Percentiles rank a stretch among this genome's conserved stretches.
Evolutionary conservation across 2,329 filamentous ascomycete genomes (phyloP).

Genomic region (Akanthomyces muscarius): DNA sequence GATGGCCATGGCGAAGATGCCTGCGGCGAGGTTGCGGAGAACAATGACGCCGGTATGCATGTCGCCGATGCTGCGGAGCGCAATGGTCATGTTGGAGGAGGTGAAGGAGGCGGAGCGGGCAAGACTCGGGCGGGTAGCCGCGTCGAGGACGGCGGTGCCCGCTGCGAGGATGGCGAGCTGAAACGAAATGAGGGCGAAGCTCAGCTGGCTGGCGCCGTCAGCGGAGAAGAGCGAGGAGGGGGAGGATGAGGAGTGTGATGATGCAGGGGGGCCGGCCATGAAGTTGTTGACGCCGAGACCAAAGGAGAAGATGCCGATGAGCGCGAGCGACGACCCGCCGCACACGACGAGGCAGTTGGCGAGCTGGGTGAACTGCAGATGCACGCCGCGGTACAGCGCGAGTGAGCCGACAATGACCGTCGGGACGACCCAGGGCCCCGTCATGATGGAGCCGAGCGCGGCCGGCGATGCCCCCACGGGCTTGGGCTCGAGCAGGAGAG

Average conservation of each 20-base stretch:
- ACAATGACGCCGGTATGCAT: slow-evolving; percentile 43
- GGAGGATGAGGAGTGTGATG: slow-evolving; percentile 20
- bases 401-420: slow-evolving; percentile 31
- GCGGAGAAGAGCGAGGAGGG: slow-evolving; percentile 26
- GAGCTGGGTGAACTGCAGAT: slow-evolving; percentile 30
- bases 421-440: slow-evolving; percentile 41
- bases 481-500: slow-evolving; percentile 42
- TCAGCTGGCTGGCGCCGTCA: slow-evolving; percentile 25
- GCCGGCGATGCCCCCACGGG: slow-evolving; percentile 40
- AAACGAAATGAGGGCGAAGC: slow-evolving; percentile 41
- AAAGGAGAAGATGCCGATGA: slow-evolving; percentile 42
- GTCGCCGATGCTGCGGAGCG: slow-evolving; percentile 44
- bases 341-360: slow-evolving; percentile 33
- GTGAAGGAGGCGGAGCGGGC: slow-evolving; percentile 48
- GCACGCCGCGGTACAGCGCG: slow-evolving; percentile 30
- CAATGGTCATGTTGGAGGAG: slow-evolving; percentile 41
- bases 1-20: slow-evolving; percentile 40
- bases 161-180: slow-evolving; percentile 45
- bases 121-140: slow-evolving; percentile 39
- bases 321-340: slow-evolving; percentile 35
- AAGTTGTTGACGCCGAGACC: slow-evolving; percentile 35
- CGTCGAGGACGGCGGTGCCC: slow-evolving; percentile 39
- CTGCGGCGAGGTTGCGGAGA: slow-evolving; percentile 39
- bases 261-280: slow-evolving; percentile 28
- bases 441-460: slow-evolving; percentile 42